Conservation (phyloP, 2,329 filamentous ascomycete species). For the Talaromyces sp. region DNA sequence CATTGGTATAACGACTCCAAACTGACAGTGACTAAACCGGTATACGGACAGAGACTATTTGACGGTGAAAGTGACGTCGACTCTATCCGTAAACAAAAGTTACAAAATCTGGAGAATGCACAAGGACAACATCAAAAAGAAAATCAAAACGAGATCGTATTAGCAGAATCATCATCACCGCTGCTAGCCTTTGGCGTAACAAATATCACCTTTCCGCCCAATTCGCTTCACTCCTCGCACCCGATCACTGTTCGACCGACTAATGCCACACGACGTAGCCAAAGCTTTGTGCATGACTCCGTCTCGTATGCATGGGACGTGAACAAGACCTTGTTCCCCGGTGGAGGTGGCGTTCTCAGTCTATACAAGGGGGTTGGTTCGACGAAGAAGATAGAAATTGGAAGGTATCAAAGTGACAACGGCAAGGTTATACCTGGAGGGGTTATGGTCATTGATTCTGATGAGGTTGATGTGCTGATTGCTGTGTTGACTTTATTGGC, state of each 20-base stretch:
- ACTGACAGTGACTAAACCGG: constrained; percentile 6
- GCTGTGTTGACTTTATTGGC: constrained; percentile 11
- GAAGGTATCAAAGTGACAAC: constrained; percentile 12
- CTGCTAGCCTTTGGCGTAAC: constrained; percentile 10
- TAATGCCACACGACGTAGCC: constrained; percentile 11
- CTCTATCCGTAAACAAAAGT: not conserved
- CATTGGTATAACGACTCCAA: constrained; percentile 16
- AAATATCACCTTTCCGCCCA: constrained; percentile 7
- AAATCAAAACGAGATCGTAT: not conserved
- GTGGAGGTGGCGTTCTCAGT: constrained; percentile 11
- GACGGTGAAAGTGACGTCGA: not conserved
- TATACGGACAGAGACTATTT: not conserved
- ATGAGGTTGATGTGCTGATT: constrained; percentile 12
- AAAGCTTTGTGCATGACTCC: constrained; percentile 12
- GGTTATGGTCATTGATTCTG: constrained; percentile 6
- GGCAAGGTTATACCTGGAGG: constrained; percentile 11
- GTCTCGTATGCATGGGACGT: constrained; percentile 12
- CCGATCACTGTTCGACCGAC: constrained; percentile 7
- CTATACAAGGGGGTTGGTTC: constrained; percentile 11
- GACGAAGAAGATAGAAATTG: constrained; percentile 10
- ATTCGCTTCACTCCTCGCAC: constrained; percentile 12
- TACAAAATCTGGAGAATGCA: not conserved
- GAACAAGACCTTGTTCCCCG: constrained; percentile 12
- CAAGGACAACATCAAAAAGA: not conserved
- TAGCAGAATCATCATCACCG: constrained; percentile 11